These are phyloP conservation scores for Biancaea sappan DNA, from an alignment of 306 rosid species.

Conservation along the genomic window DNA sequence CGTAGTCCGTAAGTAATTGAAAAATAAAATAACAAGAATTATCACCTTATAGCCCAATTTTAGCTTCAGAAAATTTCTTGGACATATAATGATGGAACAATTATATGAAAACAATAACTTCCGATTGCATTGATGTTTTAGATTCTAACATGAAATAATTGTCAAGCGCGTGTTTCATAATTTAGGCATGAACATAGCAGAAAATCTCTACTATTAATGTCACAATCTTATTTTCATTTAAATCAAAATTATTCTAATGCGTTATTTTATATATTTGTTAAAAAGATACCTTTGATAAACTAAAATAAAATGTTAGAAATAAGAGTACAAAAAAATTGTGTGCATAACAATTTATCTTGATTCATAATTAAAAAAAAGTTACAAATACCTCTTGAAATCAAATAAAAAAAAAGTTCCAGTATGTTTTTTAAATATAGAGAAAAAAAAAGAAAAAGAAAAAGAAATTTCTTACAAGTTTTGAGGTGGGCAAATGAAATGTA, in stretches of 20 bases:
- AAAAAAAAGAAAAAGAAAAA: too few relatives aligned
- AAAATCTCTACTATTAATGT: neutral
- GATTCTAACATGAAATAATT: neutral
- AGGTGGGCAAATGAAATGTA: too few relatives aligned
- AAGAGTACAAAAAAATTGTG: neutral
- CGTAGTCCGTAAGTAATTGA: neutral
- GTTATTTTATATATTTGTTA: too few relatives aligned
- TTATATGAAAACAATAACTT: neutral
- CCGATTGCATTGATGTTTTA: neutral
- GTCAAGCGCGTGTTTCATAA: neutral
- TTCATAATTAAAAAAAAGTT: neutral
- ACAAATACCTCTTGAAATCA: too few relatives aligned
- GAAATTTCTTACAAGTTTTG: too few relatives aligned
- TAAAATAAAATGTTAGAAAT: neutral
- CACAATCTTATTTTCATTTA: neutral
- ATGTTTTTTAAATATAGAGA: too few relatives aligned
- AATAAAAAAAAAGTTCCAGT: too few relatives aligned
- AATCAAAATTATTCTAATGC: neutral
- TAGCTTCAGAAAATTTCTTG: neutral
- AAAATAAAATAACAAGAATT: neutral
- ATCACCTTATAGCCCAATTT: neutral
- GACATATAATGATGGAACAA: neutral
- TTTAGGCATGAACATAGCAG: neutral
- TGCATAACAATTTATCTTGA: neutral
- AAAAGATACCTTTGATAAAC: neutral